Percentiles rank a stretch among this genome's conserved stretches.
Evolutionary conservation across 2,329 filamentous ascomycete genomes (phyloP).

Genomic region (Pezizomycotina sp.): DNA sequence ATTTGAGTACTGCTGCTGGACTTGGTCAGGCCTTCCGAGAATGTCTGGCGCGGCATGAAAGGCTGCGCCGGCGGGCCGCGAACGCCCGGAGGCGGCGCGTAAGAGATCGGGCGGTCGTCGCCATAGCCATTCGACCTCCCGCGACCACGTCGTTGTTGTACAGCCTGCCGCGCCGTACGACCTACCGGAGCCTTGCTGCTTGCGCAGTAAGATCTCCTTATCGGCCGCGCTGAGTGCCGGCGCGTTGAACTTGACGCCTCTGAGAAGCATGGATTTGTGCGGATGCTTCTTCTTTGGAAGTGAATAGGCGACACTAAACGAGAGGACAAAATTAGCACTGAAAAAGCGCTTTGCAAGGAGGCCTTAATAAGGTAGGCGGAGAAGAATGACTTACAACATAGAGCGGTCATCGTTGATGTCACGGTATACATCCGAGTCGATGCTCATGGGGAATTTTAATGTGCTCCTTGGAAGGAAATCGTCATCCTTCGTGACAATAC

Average conservation of each 20-base stretch:
- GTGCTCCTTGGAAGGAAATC: slow-evolving; percentile 70
- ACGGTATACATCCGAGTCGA: slow-evolving; percentile 45
- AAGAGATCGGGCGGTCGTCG: too few relatives aligned
- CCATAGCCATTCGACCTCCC: slow-evolving; percentile 33
- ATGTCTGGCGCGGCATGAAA: slow-evolving; percentile 10
- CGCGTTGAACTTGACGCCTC: slow-evolving; percentile 57
- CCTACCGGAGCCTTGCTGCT: slow-evolving; percentile 49
- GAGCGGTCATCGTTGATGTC: slow-evolving; percentile 72
- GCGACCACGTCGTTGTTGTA: slow-evolving; percentile 27
- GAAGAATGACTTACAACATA: slow-evolving; percentile 50
- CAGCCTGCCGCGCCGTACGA: slow-evolving; percentile 45
- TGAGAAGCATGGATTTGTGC: slow-evolving; percentile 89
- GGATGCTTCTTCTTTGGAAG: slow-evolving; percentile 55
- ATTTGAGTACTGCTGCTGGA: slow-evolving; percentile 7
- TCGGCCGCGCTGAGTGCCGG: slow-evolving; percentile 61
- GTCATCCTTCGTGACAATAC: slow-evolving; percentile 64
- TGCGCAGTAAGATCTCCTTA: slow-evolving; percentile 53
- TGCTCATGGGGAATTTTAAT: slow-evolving; percentile 60
- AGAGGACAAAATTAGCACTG: slow-evolving; percentile 25
- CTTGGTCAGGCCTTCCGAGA: slow-evolving; percentile 10
- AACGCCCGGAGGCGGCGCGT: slow-evolving; percentile 27
- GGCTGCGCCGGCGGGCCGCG: slow-evolving; percentile 13
- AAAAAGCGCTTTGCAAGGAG: slow-evolving; percentile 2
- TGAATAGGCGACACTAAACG: slow-evolving; percentile 59
- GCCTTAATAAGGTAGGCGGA: too few relatives aligned